These are phyloP conservation scores for Tremella fuciformis DNA, from an alignment of 768 basidiomycete species.

Conservation along the genomic window DNA sequence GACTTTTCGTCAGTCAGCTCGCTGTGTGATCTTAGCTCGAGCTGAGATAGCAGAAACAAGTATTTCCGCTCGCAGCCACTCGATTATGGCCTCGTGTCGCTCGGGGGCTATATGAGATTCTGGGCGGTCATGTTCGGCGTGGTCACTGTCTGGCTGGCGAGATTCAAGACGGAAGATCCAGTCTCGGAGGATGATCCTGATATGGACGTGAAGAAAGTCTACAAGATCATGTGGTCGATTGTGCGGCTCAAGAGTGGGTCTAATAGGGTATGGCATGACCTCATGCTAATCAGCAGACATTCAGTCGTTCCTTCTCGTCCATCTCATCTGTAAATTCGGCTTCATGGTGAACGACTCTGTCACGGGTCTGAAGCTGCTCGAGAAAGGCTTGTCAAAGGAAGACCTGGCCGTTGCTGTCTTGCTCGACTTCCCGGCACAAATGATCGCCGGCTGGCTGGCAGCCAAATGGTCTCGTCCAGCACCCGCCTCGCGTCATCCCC, in stretches of 20 bases:
- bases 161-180: conserved; percentile 89
- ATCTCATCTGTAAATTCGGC: conserved; percentile 88
- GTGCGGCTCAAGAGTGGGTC: conserved; percentile 80
- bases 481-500: conserved; percentile 53
- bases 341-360: conserved; percentile 91
- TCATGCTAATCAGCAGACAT: conserved; percentile 62
- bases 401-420: conserved; percentile 93
- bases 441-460: conserved; percentile 87
- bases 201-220: conserved; percentile 85
- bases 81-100: conserved; percentile 55
- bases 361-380: conserved; percentile 87
- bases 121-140: conserved; percentile 76
- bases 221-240: conserved; percentile 91
- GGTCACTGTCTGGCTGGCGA: conserved; percentile 82
- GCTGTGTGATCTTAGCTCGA: conserved; percentile 51
- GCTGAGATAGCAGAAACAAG: conserved; percentile 52
- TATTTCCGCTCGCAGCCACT: conserved; percentile 55
- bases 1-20: conserved; percentile 66
- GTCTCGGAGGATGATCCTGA: conserved; percentile 69
- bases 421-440: conserved; percentile 97
- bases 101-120: conserved; percentile 78
- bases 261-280: not conserved
- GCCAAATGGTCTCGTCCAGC: conserved; percentile 73
- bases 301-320: conserved; percentile 77
- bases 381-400: conserved; percentile 92